Base-by-base conservation (phyloP, 2,329 filamentous ascomycete genomes). In the Claviceps citrina region DNA sequence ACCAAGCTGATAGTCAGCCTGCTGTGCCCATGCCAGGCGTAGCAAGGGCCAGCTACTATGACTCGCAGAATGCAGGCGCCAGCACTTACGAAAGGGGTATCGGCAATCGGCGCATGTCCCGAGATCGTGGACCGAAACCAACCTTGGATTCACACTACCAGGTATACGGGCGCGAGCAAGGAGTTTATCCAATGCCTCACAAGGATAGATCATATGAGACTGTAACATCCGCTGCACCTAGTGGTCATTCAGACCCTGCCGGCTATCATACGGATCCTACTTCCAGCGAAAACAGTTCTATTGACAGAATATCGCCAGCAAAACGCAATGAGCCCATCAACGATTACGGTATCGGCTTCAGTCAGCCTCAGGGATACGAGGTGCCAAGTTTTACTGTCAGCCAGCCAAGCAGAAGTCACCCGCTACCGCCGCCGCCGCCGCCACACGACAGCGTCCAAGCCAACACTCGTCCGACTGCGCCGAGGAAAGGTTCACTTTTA, bases 201-300 rank as follows among this genome's bases (percentile, higher is more conserved):
- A 81, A 87, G 56, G 80, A 89, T 49, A 78, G 76, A 47, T 91
- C 84, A 2, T 84, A 89, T 59, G 86, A 94, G 57, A 94, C 85
- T 1, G 81, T 93, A 33, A 81, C 81, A 28, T 85, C 83, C 10
- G 81, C 79, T 44, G 76, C 78, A 9, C 79, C 77, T 18, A 83
- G 78, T 52, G 82, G 78, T 37, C 81, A 75, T 49, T 76, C 79
- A 46, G 86, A 94, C 43, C 78, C 78, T 10, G 78, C 74, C 54
- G 79, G 78, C 41, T 87, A 91, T 58, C 79, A 80, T 47, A 93
- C 85, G 44, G 86, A 94, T 55, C 87, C 84, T 31, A 64, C 71
- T 41, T 91, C 83, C 63, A 94, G 86, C 54, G 83, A 94, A 55
- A 93, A 93, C 62, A 93, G 84, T 63, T 93, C 85, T 2, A 75